Evolutionary conservation across 2,329 filamentous ascomycete species (phyloP), one percentile per base, ranked within the genome.

Genomic region (Sporothrix sp.): DNA sequence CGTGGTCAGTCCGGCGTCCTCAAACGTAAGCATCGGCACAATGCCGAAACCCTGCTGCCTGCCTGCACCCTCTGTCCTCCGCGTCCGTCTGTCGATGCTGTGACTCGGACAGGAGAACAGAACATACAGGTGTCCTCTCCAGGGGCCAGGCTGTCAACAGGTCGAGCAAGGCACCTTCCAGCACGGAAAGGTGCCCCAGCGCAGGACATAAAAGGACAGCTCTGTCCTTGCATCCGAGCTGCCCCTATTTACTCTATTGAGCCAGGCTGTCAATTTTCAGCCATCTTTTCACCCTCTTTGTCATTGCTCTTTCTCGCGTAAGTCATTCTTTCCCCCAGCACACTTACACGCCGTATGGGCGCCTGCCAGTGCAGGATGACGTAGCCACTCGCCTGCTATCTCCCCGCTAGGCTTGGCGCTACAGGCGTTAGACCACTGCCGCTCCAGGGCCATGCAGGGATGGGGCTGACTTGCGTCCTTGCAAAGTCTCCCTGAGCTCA

Each of bases 261-360:
- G 42, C n/a, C n/a, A n/a, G n/a, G n/a, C n/a, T n/a, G n/a, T n/a
- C 32, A 13, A 13, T 14, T 25, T 16, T n/a, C n/a, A 5, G 13
- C 9, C n/a, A 1, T 44, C 25, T 13, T 18, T 43, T 28, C 9
- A 3, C 10, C 10, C 7, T 42, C 18, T 4, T 18, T 33, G 18
- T n/a, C 21, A 7, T 25, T 7, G 14, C 7, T 3, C 13, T 9
- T 27, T 42, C 16, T n/a, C n/a, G n/a, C n/a, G n/a, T n/a, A n/a
- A n/a, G n/a, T 20, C n/a, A 7, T 18, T 16, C 44, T 25, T 9
- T 45, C 28, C 2, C 43, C 30, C 13, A 2, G 16, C 28, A 18
- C 33, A 39, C 45, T 48, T 48, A 48, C 45, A 48, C 45, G 21
- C 43, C 43, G 28, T 16, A 18, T 20, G 33, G 20, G 8, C 28